A percentile compares a stretch with the other conserved stretches of the same genome.
These are phyloP conservation scores for Fusarium albosuccineum DNA, from an alignment of 2,329 filamentous ascomycete genomes.

Conservation along the genomic window DNA sequence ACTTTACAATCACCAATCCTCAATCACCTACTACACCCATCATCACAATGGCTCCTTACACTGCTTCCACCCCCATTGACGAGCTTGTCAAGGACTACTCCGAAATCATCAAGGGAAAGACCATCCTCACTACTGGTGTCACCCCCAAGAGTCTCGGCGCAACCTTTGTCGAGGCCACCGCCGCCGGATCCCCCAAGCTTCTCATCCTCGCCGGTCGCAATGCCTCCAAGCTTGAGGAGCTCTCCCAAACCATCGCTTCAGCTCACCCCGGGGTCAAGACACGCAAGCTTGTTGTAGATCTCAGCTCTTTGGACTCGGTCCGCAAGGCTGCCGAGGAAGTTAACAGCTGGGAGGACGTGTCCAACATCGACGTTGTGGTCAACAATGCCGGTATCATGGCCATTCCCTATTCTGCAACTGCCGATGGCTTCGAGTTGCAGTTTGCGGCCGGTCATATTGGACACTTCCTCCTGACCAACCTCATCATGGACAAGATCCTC, in stretches of 20 bases:
- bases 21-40: not conserved
- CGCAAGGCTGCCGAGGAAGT: constrained; percentile 55
- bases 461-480: constrained; percentile 61
- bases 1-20: not conserved
- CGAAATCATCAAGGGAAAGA: constrained; percentile 52
- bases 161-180: constrained; percentile 53
- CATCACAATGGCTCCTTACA: constrained; percentile 33
- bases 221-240: constrained; percentile 54
- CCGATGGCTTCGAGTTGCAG: constrained; percentile 58
- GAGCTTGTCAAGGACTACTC: constrained; percentile 49
- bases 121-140: constrained; percentile 59
- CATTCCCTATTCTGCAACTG: constrained; percentile 43
- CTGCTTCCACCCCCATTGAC: constrained; percentile 39
- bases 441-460: constrained; percentile 61
- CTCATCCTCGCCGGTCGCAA: constrained; percentile 63
- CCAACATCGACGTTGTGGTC: constrained; percentile 55
- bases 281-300: constrained; percentile 54
- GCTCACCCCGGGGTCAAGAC: constrained; percentile 50
- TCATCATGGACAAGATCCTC: constrained; percentile 59
- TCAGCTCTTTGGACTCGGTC: constrained; percentile 56
- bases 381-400: constrained; percentile 61
- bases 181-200: constrained; percentile 54
- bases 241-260: constrained; percentile 52
- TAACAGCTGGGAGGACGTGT: constrained; percentile 49
- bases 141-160: constrained; percentile 56